Base-by-base conservation (phyloP, 176 grass and related monocot species). In the Carex parvula region DNA sequence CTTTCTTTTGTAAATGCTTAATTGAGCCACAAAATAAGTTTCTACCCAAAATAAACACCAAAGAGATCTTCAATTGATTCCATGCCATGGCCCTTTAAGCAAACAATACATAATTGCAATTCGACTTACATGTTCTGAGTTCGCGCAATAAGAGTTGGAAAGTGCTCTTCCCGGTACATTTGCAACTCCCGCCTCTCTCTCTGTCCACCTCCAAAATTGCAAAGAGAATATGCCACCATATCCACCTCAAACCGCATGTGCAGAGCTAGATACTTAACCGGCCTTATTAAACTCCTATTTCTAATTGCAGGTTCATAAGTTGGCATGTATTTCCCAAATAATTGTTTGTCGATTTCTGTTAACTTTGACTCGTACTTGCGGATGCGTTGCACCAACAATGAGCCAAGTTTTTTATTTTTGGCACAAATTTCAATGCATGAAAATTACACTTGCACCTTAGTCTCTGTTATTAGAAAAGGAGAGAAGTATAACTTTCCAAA, bases 161-260 rank as follows among this genome's bases (percentile, higher is more conserved):
- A 98, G 54, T 98, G 95, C 6, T 86, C 87, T 83, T 98, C 92
- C 75, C 95, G 77, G 84, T 92, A 98, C 48, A 87, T 88, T 65
- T 92, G 88, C 63, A 98, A 88, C 84, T 98, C 92, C 79, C 70
- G 33, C 80, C 86, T 84, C 88, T 98, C 95, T 42, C 67, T 92
- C 1, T 93, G 82, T 26, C 95, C 92, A 53, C 95, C 95, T 65
- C 93, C 95, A 88, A 98, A 98, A 15, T 95, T 88, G 73, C 95
- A 98, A 78, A 98, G 88, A 75, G 96, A 98, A 83, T 98, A 98
- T 17, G 96, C 93, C 0, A 98, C 96, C 96, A 98, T 98, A 84
- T 98, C 96, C 82, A 88, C 70, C 91, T 98, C 96, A 89, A 98
- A 98, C 84, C 96, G 81, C 96, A 98, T 87, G 54, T 98, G 96